Conservation (phyloP, 192 early-diverging fungal genomes). For the Allomyces arbusculus region DNA sequence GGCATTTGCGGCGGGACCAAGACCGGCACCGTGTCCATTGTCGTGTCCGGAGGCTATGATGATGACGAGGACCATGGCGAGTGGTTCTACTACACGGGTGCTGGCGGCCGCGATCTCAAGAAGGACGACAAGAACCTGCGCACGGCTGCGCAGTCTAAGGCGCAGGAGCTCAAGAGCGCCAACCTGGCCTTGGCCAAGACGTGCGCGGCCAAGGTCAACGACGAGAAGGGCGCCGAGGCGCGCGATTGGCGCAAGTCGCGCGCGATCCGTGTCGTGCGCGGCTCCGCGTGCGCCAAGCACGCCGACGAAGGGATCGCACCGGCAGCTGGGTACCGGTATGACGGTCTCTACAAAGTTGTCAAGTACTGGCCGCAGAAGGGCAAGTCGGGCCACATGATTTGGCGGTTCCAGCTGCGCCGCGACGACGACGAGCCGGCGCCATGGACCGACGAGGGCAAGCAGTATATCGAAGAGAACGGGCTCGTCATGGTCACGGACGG, state of each 20-base stretch:
- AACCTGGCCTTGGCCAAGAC: conserved; percentile 38
- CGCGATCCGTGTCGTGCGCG: conserved; percentile 36
- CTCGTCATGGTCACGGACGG: conserved; percentile 12
- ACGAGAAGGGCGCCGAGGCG: conserved; percentile 17
- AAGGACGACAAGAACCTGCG: conserved; percentile 30
- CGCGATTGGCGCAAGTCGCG: conserved; percentile 27
- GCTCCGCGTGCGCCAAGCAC: conserved; percentile 20
- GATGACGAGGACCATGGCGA: conserved; percentile 44
- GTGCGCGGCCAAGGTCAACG: conserved; percentile 25
- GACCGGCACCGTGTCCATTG: conserved; percentile 34
- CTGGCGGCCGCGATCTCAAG: conserved; percentile 16
- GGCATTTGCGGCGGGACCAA: conserved; percentile 35
- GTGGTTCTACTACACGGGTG: conserved; percentile 27
- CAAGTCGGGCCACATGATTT: conserved; percentile 23
- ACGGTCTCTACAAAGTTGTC: conserved; percentile 44
- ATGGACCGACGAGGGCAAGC: conserved; percentile 34
- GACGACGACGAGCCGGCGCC: conserved; percentile 41
- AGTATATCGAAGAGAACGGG: conserved; percentile 17
- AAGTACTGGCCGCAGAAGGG: conserved; percentile 38
- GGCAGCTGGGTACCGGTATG: too few relatives aligned
- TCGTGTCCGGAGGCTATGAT: conserved; percentile 38
- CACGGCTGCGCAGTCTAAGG: conserved; percentile 20
- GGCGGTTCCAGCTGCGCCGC: conserved; percentile 39
- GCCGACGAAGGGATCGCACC: too few relatives aligned
- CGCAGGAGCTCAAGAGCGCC: conserved; percentile 33